Evolutionary conservation across 2,329 filamentous ascomycete species (phyloP).

Genomic region (Geosmithia morbida): DNA sequence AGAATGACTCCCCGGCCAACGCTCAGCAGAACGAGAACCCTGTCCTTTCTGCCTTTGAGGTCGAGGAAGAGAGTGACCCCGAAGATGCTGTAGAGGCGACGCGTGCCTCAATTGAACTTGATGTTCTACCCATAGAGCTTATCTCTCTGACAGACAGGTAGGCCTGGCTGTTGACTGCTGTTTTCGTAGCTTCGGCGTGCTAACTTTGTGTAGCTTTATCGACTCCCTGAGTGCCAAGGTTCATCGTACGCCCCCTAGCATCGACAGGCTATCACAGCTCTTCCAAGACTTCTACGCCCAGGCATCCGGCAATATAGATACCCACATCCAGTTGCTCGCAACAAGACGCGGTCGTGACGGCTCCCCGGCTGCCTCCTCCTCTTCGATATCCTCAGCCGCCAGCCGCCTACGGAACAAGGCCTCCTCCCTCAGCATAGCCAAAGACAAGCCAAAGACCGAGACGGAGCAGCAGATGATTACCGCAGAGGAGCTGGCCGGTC

Average conservation of each 20-base stretch:
- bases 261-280: constrained; percentile 68
- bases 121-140: constrained; percentile 88
- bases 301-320: constrained; percentile 69
- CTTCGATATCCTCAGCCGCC: constrained; percentile 40
- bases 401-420: constrained; percentile 42
- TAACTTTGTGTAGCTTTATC: constrained; percentile 52
- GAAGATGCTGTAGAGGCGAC: constrained; percentile 32
- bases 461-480: constrained; percentile 75
- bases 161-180: constrained; percentile 1
- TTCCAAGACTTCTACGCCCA: constrained; percentile 91
- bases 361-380: constrained; percentile 37
- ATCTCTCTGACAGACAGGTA: constrained; percentile 81
- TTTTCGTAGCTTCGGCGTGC: constrained; percentile 7
- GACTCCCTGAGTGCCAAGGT: constrained; percentile 80
- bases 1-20: constrained; percentile 18
- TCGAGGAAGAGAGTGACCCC: constrained; percentile 20
- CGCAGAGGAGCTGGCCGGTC: constrained; percentile 64
- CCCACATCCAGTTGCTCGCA: constrained; percentile 70
- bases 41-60: constrained; percentile 31
- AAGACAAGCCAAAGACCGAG: constrained; percentile 33
- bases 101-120: constrained; percentile 54
- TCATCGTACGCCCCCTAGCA: constrained; percentile 67
- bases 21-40: constrained; percentile 10
- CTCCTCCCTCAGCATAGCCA: constrained; percentile 32
- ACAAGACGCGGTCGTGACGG: constrained; percentile 57